Evolutionary conservation across 2,329 filamentous ascomycete species (phyloP).

Genomic region (Exophiala lecanii-corni): DNA sequence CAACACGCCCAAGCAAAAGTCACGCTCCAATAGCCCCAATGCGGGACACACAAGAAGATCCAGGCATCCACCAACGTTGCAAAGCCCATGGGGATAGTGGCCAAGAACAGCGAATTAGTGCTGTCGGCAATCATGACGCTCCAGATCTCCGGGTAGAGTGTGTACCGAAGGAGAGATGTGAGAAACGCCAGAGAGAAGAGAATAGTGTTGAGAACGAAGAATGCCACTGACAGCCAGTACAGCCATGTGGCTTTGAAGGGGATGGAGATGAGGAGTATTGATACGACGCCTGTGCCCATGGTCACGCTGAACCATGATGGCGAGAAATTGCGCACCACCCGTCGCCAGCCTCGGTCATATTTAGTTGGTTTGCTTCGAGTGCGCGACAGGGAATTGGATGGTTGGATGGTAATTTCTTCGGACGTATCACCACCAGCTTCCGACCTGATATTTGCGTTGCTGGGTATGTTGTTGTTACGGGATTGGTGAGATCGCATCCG

Average conservation of each 20-base stretch:
- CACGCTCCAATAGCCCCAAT: conserved; percentile 57
- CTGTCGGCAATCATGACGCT: conserved; percentile 62
- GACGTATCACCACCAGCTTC: conserved; percentile 4
- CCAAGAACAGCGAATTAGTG: conserved; percentile 64
- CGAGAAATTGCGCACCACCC: conserved; percentile 37
- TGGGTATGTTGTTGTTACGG: neutral
- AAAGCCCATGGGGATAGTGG: conserved; percentile 64
- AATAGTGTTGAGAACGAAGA: conserved; percentile 57
- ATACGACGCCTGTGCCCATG: conserved; percentile 66
- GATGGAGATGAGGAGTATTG: conserved; percentile 57
- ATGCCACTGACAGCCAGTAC: conserved; percentile 54
- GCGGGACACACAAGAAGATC: conserved; percentile 54
- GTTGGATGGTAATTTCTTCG: conserved; percentile 1
- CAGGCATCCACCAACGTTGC: conserved; percentile 65
- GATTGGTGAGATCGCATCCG: conserved; percentile 6
- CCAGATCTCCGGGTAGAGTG: conserved; percentile 63
- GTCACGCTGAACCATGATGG: conserved; percentile 55
- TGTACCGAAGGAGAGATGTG: conserved; percentile 58
- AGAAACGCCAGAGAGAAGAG: conserved; percentile 48
- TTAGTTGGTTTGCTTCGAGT: conserved; percentile 26
- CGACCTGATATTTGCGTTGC: neutral
- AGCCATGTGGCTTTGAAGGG: conserved; percentile 58
- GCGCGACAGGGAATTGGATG: neutral
- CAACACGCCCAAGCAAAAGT: conserved; percentile 55
- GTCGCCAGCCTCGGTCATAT: conserved; percentile 35